Conservation (phyloP, 176 grass and related monocot genomes). For the Aegilops sharonensis region DNA sequence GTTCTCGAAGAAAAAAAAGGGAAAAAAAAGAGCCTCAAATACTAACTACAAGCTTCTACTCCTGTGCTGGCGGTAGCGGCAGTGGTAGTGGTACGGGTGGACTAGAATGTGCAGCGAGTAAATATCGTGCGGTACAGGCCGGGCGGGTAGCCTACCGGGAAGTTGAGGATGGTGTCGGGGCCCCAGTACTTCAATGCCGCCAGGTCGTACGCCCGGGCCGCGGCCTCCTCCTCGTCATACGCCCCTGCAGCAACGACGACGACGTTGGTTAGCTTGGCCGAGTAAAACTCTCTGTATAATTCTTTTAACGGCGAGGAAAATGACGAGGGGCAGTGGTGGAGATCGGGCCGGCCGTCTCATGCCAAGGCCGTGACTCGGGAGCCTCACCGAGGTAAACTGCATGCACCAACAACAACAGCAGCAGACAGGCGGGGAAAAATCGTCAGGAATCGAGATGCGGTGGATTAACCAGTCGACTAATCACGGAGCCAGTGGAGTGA, state of each 20-base stretch:
- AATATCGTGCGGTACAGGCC: conserved; percentile 28
- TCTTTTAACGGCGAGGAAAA: neutral
- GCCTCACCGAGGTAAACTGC: conserved; percentile 99
- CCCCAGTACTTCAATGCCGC: conserved; percentile 99
- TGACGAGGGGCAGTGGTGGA: neutral
- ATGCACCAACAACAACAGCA: conserved; percentile 37
- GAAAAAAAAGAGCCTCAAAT: no score
- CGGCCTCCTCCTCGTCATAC: conserved; percentile 85
- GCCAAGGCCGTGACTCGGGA: conserved; percentile 48
- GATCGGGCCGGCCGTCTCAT: conserved; percentile 16
- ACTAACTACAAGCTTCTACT: no score
- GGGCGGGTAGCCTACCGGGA: conserved; percentile 32
- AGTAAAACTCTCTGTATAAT: neutral
- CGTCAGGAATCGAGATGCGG: neutral
- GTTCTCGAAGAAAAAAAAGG: no score
- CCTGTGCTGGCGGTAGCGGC: no score
- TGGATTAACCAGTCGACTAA: neutral
- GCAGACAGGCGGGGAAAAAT: neutral
- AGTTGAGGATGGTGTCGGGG: conserved; percentile 81
- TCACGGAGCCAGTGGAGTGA: no score
- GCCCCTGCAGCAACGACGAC: conserved; percentile 46
- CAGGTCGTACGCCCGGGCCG: conserved; percentile 82
- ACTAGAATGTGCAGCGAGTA: neutral
- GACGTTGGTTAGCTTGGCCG: neutral
- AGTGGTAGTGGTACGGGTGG: neutral